phyloP scores from a whole-genome alignment of 225 moss, liverwort and hornwort genomes.

The Pleurozium schreberi region DNA sequence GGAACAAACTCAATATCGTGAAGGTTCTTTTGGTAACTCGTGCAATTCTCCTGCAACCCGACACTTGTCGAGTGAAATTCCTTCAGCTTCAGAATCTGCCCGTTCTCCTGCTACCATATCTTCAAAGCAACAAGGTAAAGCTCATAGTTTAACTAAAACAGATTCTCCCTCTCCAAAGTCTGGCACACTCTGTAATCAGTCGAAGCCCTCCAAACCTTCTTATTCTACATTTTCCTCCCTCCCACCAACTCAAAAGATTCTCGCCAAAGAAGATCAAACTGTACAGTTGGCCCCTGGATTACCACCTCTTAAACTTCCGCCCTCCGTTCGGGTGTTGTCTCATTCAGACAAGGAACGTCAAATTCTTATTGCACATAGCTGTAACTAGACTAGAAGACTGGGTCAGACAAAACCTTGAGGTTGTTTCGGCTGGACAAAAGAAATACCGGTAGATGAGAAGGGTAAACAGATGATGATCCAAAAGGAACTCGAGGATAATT shows the following conservation, averaged over 20 bases:
- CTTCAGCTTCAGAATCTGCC: neutral
- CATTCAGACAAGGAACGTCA: constrained; percentile 24
- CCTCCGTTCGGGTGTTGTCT: constrained; percentile 70
- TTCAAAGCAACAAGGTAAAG: neutral
- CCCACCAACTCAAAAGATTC: neutral
- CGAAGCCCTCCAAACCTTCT: neutral
- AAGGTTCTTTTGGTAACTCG: constrained; percentile 28
- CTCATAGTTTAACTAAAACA: neutral
- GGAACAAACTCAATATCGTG: constrained; percentile 16
- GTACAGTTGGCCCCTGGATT: constrained; percentile 81
- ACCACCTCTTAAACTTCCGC: constrained; percentile 68
- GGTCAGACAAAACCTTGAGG: neutral
- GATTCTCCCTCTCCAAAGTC: neutral
- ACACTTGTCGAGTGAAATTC: neutral
- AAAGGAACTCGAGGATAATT: neutral
- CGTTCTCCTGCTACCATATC: neutral
- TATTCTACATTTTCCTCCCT: neutral
- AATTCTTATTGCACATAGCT: constrained; percentile 6
- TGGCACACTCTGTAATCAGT: neutral
- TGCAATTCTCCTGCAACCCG: constrained; percentile 3
- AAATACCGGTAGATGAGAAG: neutral
- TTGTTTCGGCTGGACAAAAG: neutral
- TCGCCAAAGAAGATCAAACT: constrained; percentile 33
- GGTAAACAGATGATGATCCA: neutral
- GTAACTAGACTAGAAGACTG: neutral